These are phyloP conservation scores for Exobasidium rhododendri DNA, from an alignment of 1,284 basidiomycete species.

Conservation along the genomic window DNA sequence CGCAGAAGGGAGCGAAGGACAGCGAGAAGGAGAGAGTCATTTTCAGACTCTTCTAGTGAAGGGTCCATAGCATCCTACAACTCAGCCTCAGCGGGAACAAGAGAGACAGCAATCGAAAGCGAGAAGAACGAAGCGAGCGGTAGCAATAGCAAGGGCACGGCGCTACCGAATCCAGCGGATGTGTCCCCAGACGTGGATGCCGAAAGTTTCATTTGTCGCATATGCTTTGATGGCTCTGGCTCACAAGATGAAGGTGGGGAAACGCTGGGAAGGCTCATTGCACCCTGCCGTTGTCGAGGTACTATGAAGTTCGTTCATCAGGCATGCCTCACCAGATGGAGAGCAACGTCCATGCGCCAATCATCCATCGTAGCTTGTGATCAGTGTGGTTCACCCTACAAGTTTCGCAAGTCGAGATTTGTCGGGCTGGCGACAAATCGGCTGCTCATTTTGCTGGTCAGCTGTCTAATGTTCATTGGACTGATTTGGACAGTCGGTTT, in stretches of 20 bases:
- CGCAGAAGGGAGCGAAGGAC: not conserved
- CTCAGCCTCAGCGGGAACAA: not conserved
- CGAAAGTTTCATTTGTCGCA: slow-evolving; percentile 12
- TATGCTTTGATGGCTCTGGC: slow-evolving; percentile 15
- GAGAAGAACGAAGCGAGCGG: not conserved
- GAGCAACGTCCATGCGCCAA: slow-evolving; percentile 27
- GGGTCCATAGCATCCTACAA: not conserved
- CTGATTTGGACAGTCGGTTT: slow-evolving; percentile 32
- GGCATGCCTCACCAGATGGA: slow-evolving; percentile 46
- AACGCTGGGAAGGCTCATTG: slow-evolving; percentile 15
- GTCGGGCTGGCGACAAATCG: slow-evolving; percentile 37
- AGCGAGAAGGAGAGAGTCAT: not conserved
- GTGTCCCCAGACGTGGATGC: not conserved
- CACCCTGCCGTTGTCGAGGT: slow-evolving; percentile 43
- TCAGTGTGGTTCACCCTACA: slow-evolving; percentile 46
- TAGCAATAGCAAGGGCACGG: not conserved
- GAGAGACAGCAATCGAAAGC: not conserved
- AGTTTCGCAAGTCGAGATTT: slow-evolving; percentile 31
- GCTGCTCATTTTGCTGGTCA: slow-evolving; percentile 28
- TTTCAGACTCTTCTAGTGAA: not conserved
- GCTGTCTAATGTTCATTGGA: slow-evolving; percentile 27
- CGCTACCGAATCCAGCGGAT: not conserved
- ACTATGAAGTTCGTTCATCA: slow-evolving; percentile 51
- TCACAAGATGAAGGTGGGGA: slow-evolving; percentile 5
- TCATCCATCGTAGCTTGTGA: slow-evolving; percentile 39